Conservation (phyloP, 1,284 basidiomycete genomes). For the Malassezia brasiliensis region DNA sequence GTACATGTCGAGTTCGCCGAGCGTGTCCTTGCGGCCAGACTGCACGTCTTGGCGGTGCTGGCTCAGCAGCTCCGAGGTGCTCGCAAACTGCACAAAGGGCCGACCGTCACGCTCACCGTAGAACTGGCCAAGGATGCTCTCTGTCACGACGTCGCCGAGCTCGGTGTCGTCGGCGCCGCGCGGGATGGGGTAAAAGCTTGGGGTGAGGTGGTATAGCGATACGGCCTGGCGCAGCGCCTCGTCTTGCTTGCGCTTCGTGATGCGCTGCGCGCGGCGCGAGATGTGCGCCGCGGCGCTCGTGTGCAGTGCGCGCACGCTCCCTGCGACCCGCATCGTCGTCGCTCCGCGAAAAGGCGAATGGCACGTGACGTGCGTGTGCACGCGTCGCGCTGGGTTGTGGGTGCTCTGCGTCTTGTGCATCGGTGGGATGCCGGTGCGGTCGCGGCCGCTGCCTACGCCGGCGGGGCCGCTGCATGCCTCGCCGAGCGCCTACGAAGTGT, state of each 20-base stretch:
- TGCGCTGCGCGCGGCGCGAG: constrained; percentile 7
- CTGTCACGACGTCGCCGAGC: constrained; percentile 6
- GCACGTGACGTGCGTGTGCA: constrained; percentile 1
- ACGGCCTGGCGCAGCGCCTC: constrained; percentile 34
- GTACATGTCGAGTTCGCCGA: constrained; percentile 16
- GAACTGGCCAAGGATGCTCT: constrained; percentile 16
- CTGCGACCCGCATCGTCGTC: not conserved
- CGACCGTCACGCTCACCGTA: constrained; percentile 8
- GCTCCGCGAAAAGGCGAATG: not conserved
- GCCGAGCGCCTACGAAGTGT: constrained; percentile 10
- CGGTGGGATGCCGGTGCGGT: not conserved
- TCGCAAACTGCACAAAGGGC: constrained; percentile 16
- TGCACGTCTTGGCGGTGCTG: constrained; percentile 4
- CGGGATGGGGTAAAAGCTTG: constrained; percentile 35
- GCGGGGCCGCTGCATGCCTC: not conserved
- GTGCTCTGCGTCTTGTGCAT: not conserved
- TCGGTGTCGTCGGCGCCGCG: not conserved
- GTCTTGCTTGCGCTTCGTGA: constrained; percentile 21
- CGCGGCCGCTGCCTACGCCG: constrained; percentile 16
- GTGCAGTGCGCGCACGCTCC: not conserved
- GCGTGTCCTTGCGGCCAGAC: constrained; percentile 5
- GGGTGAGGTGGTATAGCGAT: constrained; percentile 41
- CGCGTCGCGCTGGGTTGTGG: not conserved
- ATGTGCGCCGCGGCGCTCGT: not conserved
- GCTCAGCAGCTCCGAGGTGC: constrained; percentile 4